Base-by-base conservation (phyloP, 768 basidiomycete genomes). In the Clavaria fumosa region DNA sequence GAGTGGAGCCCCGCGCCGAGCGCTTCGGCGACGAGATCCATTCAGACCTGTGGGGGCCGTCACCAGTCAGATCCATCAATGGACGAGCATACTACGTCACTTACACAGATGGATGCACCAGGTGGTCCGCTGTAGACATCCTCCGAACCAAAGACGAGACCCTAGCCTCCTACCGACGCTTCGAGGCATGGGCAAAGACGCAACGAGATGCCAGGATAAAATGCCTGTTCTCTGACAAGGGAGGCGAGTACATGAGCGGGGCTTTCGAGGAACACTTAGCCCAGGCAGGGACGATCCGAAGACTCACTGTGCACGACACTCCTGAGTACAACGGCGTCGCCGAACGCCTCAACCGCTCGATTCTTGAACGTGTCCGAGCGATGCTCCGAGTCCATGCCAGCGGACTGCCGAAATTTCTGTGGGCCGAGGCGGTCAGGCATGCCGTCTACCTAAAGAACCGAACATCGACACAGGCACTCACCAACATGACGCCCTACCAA, bases 311-410 rank as follows among this genome's bases (percentile, higher is more conserved):
- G 1, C 55, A 47, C 1, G 34, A 56, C 34, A 49, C 54, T 2
- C 53, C 55, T 1, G 34, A 50, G 20, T 52, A 58, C 23, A 58
- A 59, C 19, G 54, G 58, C 5, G 43, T 57, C 1, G 50, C 55
- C 0, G 52, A 59, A 43, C 45, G 44, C 2, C 40, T 50, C 1
- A 59, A 58, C 35, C 41, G 43, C 1, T 50, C 47, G 1, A 23
- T 54, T 2, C 22, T 49, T 6, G 48, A 54, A 23, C 28, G 41
- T 2, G 43, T 45, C 0, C 43, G 50, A 1, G 40, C 53, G 0
- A 45, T 56, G 43, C 47, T n/a, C n/a, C n/a, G n/a, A n/a, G n/a
- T 57, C 0, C 22, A 45, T 5, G 15, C 51, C 3, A 40, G 28
- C 5, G 12, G 19, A 1, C 12, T 60, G 0, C 57, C 53, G 3